A percentile compares a stretch with the other conserved stretches of the same genome.
phyloP scores from a whole-genome alignment of 2,329 filamentous ascomycete species.

The Biscogniauxia mediterranea region DNA sequence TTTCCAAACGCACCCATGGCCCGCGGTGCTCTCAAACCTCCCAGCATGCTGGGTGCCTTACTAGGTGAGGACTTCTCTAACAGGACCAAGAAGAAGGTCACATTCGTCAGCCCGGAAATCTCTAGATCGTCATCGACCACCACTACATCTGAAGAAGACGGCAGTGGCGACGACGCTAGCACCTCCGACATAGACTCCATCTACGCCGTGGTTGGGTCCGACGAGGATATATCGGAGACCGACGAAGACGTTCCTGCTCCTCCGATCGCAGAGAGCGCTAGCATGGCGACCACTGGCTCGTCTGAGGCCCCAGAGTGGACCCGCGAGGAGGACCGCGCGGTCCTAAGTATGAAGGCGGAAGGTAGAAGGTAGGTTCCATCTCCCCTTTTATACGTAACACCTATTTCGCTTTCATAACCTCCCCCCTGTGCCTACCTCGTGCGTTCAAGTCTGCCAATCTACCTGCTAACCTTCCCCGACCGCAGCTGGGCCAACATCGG shows the following conservation, averaged over 20 bases:
- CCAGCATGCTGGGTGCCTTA: not conserved
- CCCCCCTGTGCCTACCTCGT: too few relatives aligned
- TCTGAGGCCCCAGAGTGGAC: conserved; percentile 17
- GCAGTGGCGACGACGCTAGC: not conserved
- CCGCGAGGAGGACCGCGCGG: conserved; percentile 17
- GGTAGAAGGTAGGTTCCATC: conserved; percentile 15
- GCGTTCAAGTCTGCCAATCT: too few relatives aligned
- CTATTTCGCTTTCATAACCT: not conserved
- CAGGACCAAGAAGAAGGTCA: conserved; percentile 11
- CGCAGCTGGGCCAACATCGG: conserved; percentile 18
- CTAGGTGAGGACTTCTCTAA: not conserved
- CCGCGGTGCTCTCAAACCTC: not conserved
- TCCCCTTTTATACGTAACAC: too few relatives aligned
- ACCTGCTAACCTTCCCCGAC: conserved; percentile 1
- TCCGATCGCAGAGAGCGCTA: not conserved
- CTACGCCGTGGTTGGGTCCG: conserved; percentile 8
- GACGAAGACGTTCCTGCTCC: not conserved
- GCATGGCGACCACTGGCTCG: conserved; percentile 4
- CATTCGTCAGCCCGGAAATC: conserved; percentile 11
- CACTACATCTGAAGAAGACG: not conserved
- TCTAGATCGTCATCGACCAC: not conserved
- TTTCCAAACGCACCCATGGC: not conserved
- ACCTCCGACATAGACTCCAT: conserved; percentile 8
- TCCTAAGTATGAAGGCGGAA: conserved; percentile 16
- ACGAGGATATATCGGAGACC: conserved; percentile 1